These are phyloP conservation scores for Croton laevigatus DNA, from an alignment of 441 rosid species.

Conservation along the genomic window DNA sequence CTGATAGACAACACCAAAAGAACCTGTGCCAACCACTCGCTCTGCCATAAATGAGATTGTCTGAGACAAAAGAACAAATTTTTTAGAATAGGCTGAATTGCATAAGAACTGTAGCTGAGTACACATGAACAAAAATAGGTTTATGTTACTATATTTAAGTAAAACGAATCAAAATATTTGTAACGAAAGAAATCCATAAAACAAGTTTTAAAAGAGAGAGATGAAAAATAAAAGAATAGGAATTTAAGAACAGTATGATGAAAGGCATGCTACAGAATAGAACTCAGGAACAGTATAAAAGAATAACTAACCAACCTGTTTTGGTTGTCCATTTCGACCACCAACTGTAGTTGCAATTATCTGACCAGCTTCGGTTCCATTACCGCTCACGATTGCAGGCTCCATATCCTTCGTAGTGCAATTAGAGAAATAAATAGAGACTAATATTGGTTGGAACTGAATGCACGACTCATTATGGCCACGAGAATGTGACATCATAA, in stretches of 20 bases:
- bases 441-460: background rate
- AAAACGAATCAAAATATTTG: background rate
- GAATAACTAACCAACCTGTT: slow-evolving; percentile 55
- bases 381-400: slow-evolving; percentile 58
- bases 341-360: slow-evolving; percentile 75
- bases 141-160: no score
- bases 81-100: background rate
- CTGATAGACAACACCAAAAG: slow-evolving; percentile 92
- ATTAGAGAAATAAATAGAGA: slow-evolving; percentile 7
- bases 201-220: background rate
- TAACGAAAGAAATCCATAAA: background rate
- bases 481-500: background rate
- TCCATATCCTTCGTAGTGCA: slow-evolving; percentile 54
- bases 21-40: slow-evolving; percentile 83
- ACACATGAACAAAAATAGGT: no score
- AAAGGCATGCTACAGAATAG: background rate
- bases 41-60: slow-evolving; percentile 85
- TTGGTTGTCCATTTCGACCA: slow-evolving; percentile 83
- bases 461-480: background rate
- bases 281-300: slow-evolving; percentile 7
- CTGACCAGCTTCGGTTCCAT: slow-evolving; percentile 81
- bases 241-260: background rate
- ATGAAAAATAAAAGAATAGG: background rate
- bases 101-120: no score
- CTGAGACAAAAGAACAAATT: slow-evolving; percentile 34